phyloP scores from a whole-genome alignment of 2,329 filamentous ascomycete genomes.

The Penicillium sp. region DNA sequence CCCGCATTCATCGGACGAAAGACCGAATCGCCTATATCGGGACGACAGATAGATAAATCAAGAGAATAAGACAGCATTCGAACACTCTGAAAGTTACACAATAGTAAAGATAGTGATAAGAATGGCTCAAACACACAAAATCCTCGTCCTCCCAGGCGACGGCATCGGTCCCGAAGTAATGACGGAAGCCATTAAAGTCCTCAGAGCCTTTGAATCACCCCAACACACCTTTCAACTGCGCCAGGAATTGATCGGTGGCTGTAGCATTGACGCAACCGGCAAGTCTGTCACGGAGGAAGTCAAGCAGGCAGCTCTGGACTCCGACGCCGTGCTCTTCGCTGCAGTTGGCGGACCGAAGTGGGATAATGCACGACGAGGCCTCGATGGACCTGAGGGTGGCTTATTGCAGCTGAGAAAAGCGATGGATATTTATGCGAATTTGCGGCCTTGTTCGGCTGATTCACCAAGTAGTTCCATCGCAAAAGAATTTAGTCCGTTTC shows the following conservation, averaged over 20 bases:
- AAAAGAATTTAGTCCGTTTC: constrained; percentile 77
- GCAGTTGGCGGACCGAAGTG: constrained; percentile 91
- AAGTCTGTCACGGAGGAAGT: constrained; percentile 74
- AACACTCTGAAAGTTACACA: neutral
- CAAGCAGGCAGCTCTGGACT: constrained; percentile 72
- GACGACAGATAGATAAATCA: neutral
- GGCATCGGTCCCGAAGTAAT: constrained; percentile 76
- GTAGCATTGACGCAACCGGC: constrained; percentile 78
- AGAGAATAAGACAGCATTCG: too few relatives aligned
- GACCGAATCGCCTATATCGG: constrained; percentile 14
- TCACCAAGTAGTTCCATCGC: constrained; percentile 70
- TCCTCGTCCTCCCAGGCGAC: constrained; percentile 75
- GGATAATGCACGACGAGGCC: constrained; percentile 65
- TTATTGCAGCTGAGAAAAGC: constrained; percentile 83
- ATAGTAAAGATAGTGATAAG: neutral
- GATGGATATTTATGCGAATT: constrained; percentile 85
- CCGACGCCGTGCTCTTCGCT: constrained; percentile 83
- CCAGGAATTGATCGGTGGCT: constrained; percentile 80
- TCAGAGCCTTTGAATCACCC: constrained; percentile 69
- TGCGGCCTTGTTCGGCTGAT: constrained; percentile 75
- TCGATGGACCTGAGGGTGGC: constrained; percentile 83
- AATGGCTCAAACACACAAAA: constrained; percentile 56
- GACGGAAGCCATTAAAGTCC: constrained; percentile 56
- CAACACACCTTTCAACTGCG: constrained; percentile 77
- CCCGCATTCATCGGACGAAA: constrained; percentile 28